A percentile compares a stretch with the other conserved stretches of the same genome.
Evolutionary conservation across 768 basidiomycete genomes (phyloP).

Genomic region (Tremella yokohamensis): DNA sequence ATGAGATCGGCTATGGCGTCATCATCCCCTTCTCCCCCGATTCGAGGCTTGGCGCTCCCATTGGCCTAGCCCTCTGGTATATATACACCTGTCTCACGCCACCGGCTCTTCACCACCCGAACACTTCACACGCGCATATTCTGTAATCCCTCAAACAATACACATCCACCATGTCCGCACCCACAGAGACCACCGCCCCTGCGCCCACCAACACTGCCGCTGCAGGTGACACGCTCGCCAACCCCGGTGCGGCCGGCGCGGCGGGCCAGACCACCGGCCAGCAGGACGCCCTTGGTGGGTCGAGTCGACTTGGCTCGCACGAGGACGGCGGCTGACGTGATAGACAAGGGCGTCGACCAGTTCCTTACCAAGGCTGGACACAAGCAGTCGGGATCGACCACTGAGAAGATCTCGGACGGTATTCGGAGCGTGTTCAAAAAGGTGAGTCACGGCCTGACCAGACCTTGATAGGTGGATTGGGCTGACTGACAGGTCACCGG

Average conservation of each 20-base stretch:
- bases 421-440: slow-evolving; percentile 35
- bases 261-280: slow-evolving; percentile 26
- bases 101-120: background rate
- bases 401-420: slow-evolving; percentile 43
- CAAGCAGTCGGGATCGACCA: slow-evolving; percentile 23
- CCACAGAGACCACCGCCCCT: background rate
- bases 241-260: background rate
- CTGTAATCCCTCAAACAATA: background rate
- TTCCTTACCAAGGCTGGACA: slow-evolving; percentile 23
- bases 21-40: background rate
- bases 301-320: background rate
- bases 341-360: slow-evolving; percentile 29
- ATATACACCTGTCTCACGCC: background rate
- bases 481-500: slow-evolving; percentile 13
- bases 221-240: background rate
- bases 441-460: slow-evolving; percentile 7
- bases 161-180: background rate
- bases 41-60: background rate
- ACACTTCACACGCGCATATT: background rate
- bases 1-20: background rate
- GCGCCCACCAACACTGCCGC: background rate
- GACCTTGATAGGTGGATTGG: background rate
- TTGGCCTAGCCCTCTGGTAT: background rate
- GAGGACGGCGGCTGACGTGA: background rate
- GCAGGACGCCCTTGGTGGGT: slow-evolving; percentile 32